Evolutionary conservation across 2,329 filamentous ascomycete species (phyloP).

Genomic region (Arthrobotrys sinensis): DNA sequence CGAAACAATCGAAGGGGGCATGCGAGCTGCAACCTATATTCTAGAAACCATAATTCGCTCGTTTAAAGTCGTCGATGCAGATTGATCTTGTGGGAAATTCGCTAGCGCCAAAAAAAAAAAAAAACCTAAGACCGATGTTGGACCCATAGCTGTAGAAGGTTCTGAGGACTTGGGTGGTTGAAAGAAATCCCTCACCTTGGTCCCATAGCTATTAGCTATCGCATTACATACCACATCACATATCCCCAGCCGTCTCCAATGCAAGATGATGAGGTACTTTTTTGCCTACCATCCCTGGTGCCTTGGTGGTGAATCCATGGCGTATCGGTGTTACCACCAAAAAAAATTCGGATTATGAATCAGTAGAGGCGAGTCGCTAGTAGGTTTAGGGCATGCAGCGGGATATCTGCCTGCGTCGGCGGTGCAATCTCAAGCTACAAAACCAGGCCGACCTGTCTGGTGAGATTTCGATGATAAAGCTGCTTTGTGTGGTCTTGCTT

Average conservation of each 20-base stretch:
- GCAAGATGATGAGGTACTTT: constrained; percentile 58
- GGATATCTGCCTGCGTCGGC: constrained; percentile 39
- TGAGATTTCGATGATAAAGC: not conserved
- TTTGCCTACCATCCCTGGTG: constrained; percentile 22
- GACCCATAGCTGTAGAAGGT: constrained; percentile 14
- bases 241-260: constrained; percentile 38
- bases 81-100: constrained; percentile 19
- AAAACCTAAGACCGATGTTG: constrained; percentile 22
- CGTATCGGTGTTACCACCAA: constrained; percentile 29
- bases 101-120: constrained; percentile 28
- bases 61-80: constrained; percentile 32
- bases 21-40: constrained; percentile 32
- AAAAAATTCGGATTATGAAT: constrained; percentile 47
- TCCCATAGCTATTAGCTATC: constrained; percentile 21
- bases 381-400: constrained; percentile 56
- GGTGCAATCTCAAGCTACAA: constrained; percentile 39
- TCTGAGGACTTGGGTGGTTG: constrained; percentile 17
- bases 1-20: constrained; percentile 18
- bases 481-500: not conserved
- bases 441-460: constrained; percentile 33
- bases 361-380: constrained; percentile 41
- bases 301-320: constrained; percentile 27
- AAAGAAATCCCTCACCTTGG: constrained; percentile 59
- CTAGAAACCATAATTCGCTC: constrained; percentile 55
- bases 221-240: constrained; percentile 37